Evolutionary conservation across 1,284 basidiomycete species (phyloP), one percentile per base, ranked within the genome.

Genomic region (Gomphus bonarii): DNA sequence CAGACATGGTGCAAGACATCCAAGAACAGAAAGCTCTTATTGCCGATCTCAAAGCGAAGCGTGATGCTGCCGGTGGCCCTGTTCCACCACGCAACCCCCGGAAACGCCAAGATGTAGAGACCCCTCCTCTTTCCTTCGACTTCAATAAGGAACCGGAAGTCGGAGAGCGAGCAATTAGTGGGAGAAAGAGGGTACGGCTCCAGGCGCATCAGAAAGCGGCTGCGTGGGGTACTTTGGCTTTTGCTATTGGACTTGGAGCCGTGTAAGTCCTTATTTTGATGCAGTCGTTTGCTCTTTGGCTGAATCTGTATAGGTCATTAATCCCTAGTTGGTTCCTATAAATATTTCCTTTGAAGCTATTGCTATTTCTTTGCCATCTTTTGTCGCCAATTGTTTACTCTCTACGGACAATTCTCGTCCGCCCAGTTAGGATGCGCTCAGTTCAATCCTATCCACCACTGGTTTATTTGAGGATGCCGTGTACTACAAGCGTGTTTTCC

Each of bases 211-310:
- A 79, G 63, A 86, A 83, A 67, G 81, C 82, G 16, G 72, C 81
- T 59, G 84, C 81, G 0, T 90, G 87, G 87, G 88, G 88, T 40
- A 72, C 82, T 10, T 76, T 84, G 44, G 82, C 82, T 30, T 89
- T 90, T 66, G 84, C 84, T 38, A 74, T 86, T 53, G 86, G 85
- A 30, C 71, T 84, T 67, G 75, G 83, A 59, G 85, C 84, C 61
- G 75, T 84, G 86, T 88, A 66, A 71, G 84, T 79, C 14, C 22
- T 50, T 33, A 33, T 54, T 51, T 30, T 42, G 50, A 30, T n/a
- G 33, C 38, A 22, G 35, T 43, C 35, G 35, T 38, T 52, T 14
- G 11, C 18, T 48, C 42, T 42, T 50, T 43, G 5, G 14, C n/a
- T 53, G 31, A 28, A 5, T 35, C 35, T 54, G 12, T 36, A 16